A percentile compares a stretch with the other conserved stretches of the same genome.
These are phyloP conservation scores for Lactarius vividus DNA, from an alignment of 768 basidiomycete genomes.

Conservation along the genomic window DNA sequence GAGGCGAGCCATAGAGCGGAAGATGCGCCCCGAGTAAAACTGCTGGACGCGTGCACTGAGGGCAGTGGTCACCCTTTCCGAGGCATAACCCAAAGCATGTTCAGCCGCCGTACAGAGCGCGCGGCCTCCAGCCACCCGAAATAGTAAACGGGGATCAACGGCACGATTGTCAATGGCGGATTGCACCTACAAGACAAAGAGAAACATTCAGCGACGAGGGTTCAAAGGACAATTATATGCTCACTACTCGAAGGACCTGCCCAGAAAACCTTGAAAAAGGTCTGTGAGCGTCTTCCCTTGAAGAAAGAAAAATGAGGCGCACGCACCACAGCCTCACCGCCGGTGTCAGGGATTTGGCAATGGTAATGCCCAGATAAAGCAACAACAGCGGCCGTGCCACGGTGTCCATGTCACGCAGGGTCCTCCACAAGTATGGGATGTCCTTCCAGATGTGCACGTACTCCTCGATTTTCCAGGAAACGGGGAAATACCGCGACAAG, in stretches of 20 bases:
- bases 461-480: background rate
- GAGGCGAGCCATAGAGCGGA: constrained; percentile 63
- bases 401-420: constrained; percentile 35
- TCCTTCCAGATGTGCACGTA: background rate
- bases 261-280: constrained; percentile 14
- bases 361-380: constrained; percentile 8
- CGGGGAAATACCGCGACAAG: background rate
- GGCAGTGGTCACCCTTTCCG: constrained; percentile 42
- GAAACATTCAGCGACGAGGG: background rate
- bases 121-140: constrained; percentile 42
- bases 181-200: constrained; percentile 12
- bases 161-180: constrained; percentile 22
- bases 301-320: background rate
- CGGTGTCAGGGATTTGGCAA: constrained; percentile 6
- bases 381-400: constrained; percentile 12
- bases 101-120: constrained; percentile 49
- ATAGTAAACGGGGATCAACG: constrained; percentile 20
- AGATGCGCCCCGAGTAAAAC: constrained; percentile 61
- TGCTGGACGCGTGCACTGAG: constrained; percentile 57
- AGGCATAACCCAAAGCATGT: constrained; percentile 46
- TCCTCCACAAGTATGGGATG: constrained; percentile 41
- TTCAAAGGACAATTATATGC: constrained; percentile 23
- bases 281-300: background rate
- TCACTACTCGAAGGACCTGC: constrained; percentile 17
- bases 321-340: constrained; percentile 17